Percentiles rank a stretch among this genome's conserved stretches.
These are phyloP conservation scores for Coemansia sp. DNA, from an alignment of 192 early-diverging fungal species.

Conservation along the genomic window DNA sequence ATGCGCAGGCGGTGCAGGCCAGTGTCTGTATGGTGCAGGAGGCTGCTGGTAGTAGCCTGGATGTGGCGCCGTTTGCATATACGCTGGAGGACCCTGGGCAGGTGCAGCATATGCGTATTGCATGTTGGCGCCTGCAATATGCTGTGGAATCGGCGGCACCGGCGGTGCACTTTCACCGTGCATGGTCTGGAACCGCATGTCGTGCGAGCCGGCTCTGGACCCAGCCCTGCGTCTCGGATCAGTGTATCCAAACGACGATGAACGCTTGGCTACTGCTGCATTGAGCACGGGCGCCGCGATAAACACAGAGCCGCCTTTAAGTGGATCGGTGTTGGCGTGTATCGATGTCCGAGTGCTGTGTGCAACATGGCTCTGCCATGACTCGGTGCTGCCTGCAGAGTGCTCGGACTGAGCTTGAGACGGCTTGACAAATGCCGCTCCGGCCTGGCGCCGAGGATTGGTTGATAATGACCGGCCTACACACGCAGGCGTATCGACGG, in stretches of 20 bases:
- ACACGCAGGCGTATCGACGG: background rate
- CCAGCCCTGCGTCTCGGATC: background rate
- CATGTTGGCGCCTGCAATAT: background rate
- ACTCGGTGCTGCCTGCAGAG: constrained; percentile 31
- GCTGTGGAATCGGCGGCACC: constrained; percentile 41
- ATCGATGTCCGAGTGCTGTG: constrained; percentile 24
- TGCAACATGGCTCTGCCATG: constrained; percentile 46
- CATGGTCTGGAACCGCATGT: constrained; percentile 3
- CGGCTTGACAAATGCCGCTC: constrained; percentile 24
- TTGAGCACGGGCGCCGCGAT: constrained; percentile 14
- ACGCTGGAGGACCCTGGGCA: constrained; percentile 4
- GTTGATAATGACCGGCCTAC: constrained; percentile 2
- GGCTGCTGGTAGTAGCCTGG: constrained; percentile 4
- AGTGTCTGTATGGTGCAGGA: constrained; percentile 5
- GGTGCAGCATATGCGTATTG: background rate
- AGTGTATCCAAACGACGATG: constrained; percentile 22
- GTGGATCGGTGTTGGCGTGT: constrained; percentile 35
- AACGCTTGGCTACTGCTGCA: constrained; percentile 12
- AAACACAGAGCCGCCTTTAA: constrained; percentile 32
- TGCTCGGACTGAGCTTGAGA: constrained; percentile 14
- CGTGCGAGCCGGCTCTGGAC: background rate
- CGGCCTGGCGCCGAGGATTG: constrained; percentile 26
- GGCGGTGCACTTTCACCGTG: constrained; percentile 16
- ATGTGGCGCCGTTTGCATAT: constrained; percentile 1
- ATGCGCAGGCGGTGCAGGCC: background rate